Evolutionary conservation across 306 rosid genomes (phyloP), one percentile per base, ranked within the genome.

Genomic region (Cicer yamashitae): DNA sequence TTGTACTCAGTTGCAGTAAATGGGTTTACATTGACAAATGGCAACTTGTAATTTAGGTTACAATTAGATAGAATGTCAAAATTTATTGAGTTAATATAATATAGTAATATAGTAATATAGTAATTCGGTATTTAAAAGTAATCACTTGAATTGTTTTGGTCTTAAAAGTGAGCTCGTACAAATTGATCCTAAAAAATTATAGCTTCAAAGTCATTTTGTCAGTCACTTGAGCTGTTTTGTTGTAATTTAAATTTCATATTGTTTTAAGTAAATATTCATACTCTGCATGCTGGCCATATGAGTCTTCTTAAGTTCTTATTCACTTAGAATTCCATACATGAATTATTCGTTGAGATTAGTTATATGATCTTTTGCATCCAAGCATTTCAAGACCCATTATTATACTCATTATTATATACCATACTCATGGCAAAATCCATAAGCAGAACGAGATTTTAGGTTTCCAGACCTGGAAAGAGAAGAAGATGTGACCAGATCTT

Each of bases 21-120:
- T 56, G 51, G 52, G 69, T 15, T 54, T 46, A 68, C 17, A 57
- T 58, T 38, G n/a, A 41, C 74, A 30, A 56, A 30, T 30, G 6
- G 37, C 5, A 48, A 4, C 34, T 8, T 43, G 38, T 61, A 61
- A 46, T 46, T 46, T 46, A 46, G n/a, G 50, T 46, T 46, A 46
- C 50, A 46, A 41, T 64, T 15, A 8, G 14, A 64, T 9, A 40
- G 25, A 38, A 40, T 39, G 1, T 17, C n/a, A 15, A 63, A 40
- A 13, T 39, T 59, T 63, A 30, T 40, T 63, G 34, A 15, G 25
- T 63, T 14, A 39, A 52, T 71, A 10, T 71, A 9, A 10, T 54
- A 9, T 6, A 30, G 37, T 30, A 30, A 25, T 25, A 3, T 25
- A 25, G 34, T 25, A 25, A 30, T 30, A 4, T 30, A 30, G 37